phyloP scores from a whole-genome alignment of 768 basidiomycete genomes.

The Gyrodon lividus region DNA sequence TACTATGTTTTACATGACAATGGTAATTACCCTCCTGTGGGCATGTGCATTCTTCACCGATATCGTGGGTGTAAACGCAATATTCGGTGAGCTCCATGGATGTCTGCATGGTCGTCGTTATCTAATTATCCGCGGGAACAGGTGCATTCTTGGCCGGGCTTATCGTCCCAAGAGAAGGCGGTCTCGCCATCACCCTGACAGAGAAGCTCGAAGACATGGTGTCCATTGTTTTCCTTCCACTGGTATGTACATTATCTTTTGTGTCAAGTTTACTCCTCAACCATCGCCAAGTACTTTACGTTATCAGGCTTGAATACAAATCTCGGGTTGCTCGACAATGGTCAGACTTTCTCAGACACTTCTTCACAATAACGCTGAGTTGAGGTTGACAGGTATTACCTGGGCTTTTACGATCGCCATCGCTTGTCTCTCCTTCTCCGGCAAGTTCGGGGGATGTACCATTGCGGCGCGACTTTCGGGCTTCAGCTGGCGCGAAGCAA shows the following conservation, averaged over 20 bases:
- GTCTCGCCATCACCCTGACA: slow-evolving; percentile 81
- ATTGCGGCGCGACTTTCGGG: slow-evolving; percentile 64
- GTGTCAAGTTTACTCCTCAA: not conserved
- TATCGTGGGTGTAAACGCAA: slow-evolving; percentile 87
- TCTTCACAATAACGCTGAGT: not conserved
- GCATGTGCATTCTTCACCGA: slow-evolving; percentile 92
- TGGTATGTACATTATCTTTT: slow-evolving; percentile 42
- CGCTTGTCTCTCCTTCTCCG: slow-evolving; percentile 70
- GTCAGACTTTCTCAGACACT: slow-evolving; percentile 31
- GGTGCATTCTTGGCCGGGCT: slow-evolving; percentile 81
- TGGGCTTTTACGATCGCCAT: slow-evolving; percentile 91
- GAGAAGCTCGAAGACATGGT: slow-evolving; percentile 98
- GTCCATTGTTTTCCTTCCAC: slow-evolving; percentile 81
- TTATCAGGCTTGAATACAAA: slow-evolving; percentile 89
- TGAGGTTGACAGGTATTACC: slow-evolving; percentile 50
- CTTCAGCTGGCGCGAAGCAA: slow-evolving; percentile 78
- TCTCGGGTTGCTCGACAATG: slow-evolving; percentile 78
- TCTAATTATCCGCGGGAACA: slow-evolving; percentile 19
- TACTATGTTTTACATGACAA: slow-evolving; percentile 86
- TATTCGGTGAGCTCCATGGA: slow-evolving; percentile 59
- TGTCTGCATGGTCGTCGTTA: not conserved
- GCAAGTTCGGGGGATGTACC: slow-evolving; percentile 88
- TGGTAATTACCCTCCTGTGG: slow-evolving; percentile 78
- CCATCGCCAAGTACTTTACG: slow-evolving; percentile 75
- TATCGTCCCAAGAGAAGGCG: slow-evolving; percentile 84